Conservation (phyloP, 306 rosid species). For the Cicer pinnatifidum region DNA sequence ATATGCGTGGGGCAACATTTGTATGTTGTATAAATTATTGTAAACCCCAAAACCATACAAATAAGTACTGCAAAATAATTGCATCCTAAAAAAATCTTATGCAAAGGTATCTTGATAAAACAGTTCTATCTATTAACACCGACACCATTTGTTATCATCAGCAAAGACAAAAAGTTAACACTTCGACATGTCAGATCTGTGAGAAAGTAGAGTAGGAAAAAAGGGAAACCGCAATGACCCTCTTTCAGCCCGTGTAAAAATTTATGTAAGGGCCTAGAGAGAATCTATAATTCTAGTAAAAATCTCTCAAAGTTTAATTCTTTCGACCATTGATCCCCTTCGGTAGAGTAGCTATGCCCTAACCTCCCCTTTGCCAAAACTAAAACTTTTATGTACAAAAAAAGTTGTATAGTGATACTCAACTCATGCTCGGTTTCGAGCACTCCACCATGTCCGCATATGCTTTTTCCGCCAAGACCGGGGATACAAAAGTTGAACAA, state of each 20-base stretch:
- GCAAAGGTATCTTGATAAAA: constrained; percentile 9
- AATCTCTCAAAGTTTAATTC: neutral
- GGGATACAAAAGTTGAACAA: constrained; percentile 80
- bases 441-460: constrained; percentile 49
- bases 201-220: constrained; percentile 4
- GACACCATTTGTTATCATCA: neutral
- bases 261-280: neutral
- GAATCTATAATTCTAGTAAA: constrained; percentile 3
- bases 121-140: constrained; percentile 12
- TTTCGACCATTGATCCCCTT: constrained; percentile 10
- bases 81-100: neutral
- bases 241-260: constrained; percentile 34
- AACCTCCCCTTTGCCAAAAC: constrained; percentile 13
- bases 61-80: neutral
- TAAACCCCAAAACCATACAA: neutral
- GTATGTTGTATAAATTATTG: neutral
- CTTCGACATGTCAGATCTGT: neutral
- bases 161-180: constrained; percentile 19
- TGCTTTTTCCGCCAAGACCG: constrained; percentile 68
- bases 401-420: constrained; percentile 32
- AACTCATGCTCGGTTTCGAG: constrained; percentile 43
- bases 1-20: neutral
- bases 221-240: constrained; percentile 8
- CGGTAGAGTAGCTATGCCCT: constrained; percentile 2
- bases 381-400: constrained; percentile 31